phyloP scores from a whole-genome alignment of 208 protist species.

The Endotrypanum monterogeii region DNA sequence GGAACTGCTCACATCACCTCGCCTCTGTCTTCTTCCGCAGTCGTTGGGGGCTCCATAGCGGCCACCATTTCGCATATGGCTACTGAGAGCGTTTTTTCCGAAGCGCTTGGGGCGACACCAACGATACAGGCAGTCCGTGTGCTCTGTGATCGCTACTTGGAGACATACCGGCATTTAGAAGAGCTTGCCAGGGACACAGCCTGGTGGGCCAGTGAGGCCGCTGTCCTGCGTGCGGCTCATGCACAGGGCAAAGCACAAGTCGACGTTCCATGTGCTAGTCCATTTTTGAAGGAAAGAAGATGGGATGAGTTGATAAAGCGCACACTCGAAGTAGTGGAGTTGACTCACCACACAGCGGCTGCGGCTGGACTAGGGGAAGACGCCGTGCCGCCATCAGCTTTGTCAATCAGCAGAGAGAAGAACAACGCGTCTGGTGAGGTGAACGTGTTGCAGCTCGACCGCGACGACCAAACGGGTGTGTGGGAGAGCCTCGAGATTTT shows the following conservation, averaged over 20 bases:
- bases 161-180: conserved; percentile 16
- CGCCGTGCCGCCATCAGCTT: background rate
- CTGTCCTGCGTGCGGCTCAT: conserved; percentile 9
- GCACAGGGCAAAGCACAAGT: background rate
- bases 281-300: background rate
- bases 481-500: conserved; percentile 26
- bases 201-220: conserved; percentile 20
- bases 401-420: background rate
- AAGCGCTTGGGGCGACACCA: conserved; percentile 4
- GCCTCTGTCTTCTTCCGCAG: background rate
- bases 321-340: conserved; percentile 10
- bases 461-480: conserved; percentile 1
- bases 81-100: background rate
- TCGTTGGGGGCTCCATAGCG: background rate
- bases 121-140: conserved; percentile 16
- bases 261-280: background rate
- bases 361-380: background rate
- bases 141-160: conserved; percentile 22
- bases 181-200: conserved; percentile 22
- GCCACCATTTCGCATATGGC: conserved; percentile 10
- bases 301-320: conserved; percentile 15
- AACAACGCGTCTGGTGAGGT: background rate
- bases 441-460: conserved; percentile 35
- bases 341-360: conserved; percentile 16
- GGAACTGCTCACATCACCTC: background rate